Conservation (phyloP, 2,329 filamentous ascomycete genomes). For the Monilinia laxa region DNA sequence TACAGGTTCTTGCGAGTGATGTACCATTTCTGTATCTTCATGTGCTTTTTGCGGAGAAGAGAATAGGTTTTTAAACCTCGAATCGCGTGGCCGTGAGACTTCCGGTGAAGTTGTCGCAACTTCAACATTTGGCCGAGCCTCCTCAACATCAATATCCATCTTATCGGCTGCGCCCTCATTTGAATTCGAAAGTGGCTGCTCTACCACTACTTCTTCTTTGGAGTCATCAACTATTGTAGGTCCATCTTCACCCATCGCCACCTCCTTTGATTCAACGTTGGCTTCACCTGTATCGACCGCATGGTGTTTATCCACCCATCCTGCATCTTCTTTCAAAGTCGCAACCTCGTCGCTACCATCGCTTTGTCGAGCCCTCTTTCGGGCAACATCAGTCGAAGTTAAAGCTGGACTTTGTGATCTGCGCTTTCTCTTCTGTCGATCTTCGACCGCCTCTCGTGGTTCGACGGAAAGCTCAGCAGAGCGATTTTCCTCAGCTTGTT, state of each 20-base stretch:
- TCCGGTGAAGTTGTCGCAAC: constrained; percentile 19
- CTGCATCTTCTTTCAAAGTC: constrained; percentile 29
- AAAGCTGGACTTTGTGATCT: constrained; percentile 62
- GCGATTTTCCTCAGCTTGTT: constrained; percentile 26
- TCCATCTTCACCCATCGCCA: constrained; percentile 16
- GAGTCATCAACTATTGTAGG: constrained; percentile 28
- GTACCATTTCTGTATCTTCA: constrained; percentile 26
- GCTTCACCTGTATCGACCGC: constrained; percentile 27
- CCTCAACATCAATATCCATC: constrained; percentile 22
- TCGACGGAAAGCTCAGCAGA: constrained; percentile 35
- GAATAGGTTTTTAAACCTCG: constrained; percentile 51
- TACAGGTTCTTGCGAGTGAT: constrained; percentile 25
- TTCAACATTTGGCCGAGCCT: constrained; percentile 6
- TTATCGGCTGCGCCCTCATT: constrained; percentile 8
- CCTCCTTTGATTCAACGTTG: constrained; percentile 22
- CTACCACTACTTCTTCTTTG: constrained; percentile 28
- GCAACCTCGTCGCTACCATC: constrained; percentile 29
- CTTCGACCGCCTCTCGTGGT: constrained; percentile 45
- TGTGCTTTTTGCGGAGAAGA: constrained; percentile 16
- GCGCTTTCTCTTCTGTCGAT: constrained; percentile 65
- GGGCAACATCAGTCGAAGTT: constrained; percentile 51
- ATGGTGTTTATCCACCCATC: constrained; percentile 36
- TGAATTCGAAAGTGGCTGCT: constrained; percentile 13
- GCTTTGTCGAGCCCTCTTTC: constrained; percentile 55
- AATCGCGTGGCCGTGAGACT: constrained; percentile 39